phyloP scores from a whole-genome alignment of 2,329 filamentous ascomycete genomes.

The Zalaria sp. region DNA sequence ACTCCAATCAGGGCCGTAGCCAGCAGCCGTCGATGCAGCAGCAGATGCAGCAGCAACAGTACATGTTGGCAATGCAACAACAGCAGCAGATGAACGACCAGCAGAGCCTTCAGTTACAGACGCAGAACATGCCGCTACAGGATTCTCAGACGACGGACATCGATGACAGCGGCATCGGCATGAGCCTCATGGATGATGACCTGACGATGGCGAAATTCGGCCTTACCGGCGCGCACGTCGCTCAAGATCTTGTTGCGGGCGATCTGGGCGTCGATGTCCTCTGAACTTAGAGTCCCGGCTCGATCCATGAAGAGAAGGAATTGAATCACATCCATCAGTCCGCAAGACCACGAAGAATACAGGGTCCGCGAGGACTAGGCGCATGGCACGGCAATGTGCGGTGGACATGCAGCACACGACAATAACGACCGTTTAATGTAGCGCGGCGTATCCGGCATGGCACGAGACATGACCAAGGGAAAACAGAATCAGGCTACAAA shows the following conservation, averaged over 20 bases:
- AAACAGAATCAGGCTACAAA: too few species aligned
- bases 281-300: neutral
- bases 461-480: too few species aligned
- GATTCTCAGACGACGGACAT: conserved; percentile 15
- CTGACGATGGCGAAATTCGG: conserved; percentile 9
- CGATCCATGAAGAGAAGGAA: too few species aligned
- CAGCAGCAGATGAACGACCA: conserved; percentile 3
- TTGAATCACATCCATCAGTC: too few species aligned
- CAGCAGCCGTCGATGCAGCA: conserved; percentile 7
- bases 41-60: conserved; percentile 6
- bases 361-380: too few species aligned
- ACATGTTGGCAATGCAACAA: too few species aligned
- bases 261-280: conserved; percentile 4
- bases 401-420: too few species aligned
- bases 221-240: neutral
- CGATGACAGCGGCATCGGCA: conserved; percentile 24
- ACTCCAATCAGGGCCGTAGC: conserved; percentile 1
- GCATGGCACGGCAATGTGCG: too few species aligned
- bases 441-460: too few species aligned
- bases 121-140: conserved; percentile 1
- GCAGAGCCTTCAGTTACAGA: conserved; percentile 1
- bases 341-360: too few species aligned
- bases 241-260: conserved; percentile 1
- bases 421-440: too few species aligned
- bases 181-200: conserved; percentile 21